phyloP scores from a whole-genome alignment of 2,329 filamentous ascomycete genomes.

The Metarhizium robertsii region DNA sequence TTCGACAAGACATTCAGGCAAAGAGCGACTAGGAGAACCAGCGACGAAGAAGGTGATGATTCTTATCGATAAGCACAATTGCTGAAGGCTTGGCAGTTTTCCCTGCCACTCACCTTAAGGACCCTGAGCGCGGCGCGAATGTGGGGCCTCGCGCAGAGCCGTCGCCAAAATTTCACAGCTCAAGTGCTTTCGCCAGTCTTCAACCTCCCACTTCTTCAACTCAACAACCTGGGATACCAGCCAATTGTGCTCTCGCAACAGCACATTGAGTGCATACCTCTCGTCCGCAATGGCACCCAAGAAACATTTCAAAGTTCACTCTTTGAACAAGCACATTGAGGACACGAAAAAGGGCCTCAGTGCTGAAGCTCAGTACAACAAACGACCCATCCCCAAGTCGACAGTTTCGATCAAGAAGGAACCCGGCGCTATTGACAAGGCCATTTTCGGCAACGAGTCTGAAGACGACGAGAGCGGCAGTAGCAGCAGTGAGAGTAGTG shows the following conservation, averaged over 20 bases:
- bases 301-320: constrained; percentile 25
- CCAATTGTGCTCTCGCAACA: neutral
- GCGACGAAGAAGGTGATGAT: neutral
- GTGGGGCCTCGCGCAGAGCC: constrained; percentile 2
- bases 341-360: constrained; percentile 26
- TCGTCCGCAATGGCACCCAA: constrained; percentile 26
- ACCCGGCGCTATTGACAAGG: constrained; percentile 11
- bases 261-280: neutral
- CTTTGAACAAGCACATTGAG: constrained; percentile 27
- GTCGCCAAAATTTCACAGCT: constrained; percentile 8
- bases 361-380: constrained; percentile 24
- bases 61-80: neutral
- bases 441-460: constrained; percentile 20
- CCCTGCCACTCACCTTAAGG: neutral
- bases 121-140: neutral
- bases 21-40: neutral
- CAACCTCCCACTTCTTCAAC: neutral
- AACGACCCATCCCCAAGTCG: constrained; percentile 14
- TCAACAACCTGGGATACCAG: neutral
- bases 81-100: neutral
- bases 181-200: constrained; percentile 5
- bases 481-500: constrained; percentile 24
- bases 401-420: constrained; percentile 23
- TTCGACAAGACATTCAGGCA: neutral
- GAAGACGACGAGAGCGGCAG: constrained; percentile 22